Conservation (phyloP, 345 rosid species). For the Hevea brasiliensis region DNA sequence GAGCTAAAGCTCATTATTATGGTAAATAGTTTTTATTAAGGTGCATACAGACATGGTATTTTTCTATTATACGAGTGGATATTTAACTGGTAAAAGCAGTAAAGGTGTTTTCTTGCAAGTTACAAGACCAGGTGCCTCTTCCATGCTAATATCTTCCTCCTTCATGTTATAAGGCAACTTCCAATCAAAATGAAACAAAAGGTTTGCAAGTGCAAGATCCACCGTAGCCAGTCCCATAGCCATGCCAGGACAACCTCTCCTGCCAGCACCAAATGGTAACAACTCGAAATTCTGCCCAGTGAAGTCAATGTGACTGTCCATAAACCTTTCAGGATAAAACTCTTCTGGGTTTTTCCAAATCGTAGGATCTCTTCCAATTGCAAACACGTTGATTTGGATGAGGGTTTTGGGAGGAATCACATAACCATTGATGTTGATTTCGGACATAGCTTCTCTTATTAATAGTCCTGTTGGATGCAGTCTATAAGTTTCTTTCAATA, state of each 20-base stretch:
- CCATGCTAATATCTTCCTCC: slow-evolving; percentile 32
- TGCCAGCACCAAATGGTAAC: slow-evolving; percentile 53
- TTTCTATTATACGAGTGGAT: no score
- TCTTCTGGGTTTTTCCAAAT: slow-evolving; percentile 40
- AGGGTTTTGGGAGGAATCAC: slow-evolving; percentile 35
- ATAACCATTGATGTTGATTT: slow-evolving; percentile 33
- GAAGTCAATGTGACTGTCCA: slow-evolving; percentile 32
- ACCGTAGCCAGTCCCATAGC: slow-evolving; percentile 32
- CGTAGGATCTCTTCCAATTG: slow-evolving; percentile 42
- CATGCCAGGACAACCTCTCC: no score
- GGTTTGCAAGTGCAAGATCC: slow-evolving; percentile 39
- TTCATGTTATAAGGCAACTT: no score
- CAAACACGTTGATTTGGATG: slow-evolving; percentile 43
- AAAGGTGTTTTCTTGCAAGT: slow-evolving; percentile 23
- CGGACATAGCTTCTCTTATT: slow-evolving; percentile 39
- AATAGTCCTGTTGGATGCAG: slow-evolving; percentile 50
- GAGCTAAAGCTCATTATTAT: no score
- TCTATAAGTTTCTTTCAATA: slow-evolving; percentile 49
- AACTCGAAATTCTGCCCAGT: slow-evolving; percentile 47
- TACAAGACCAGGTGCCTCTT: slow-evolving; percentile 29
- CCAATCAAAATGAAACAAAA: slow-evolving; percentile 41
- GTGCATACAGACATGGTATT: no score
- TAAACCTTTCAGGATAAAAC: slow-evolving; percentile 45
- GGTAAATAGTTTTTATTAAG: no score
- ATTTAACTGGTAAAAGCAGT: slow-evolving; percentile 30